Base-by-base conservation (phyloP, 495 filamentous ascomycete genomes). In the Hypomontagnella monticulosa region DNA sequence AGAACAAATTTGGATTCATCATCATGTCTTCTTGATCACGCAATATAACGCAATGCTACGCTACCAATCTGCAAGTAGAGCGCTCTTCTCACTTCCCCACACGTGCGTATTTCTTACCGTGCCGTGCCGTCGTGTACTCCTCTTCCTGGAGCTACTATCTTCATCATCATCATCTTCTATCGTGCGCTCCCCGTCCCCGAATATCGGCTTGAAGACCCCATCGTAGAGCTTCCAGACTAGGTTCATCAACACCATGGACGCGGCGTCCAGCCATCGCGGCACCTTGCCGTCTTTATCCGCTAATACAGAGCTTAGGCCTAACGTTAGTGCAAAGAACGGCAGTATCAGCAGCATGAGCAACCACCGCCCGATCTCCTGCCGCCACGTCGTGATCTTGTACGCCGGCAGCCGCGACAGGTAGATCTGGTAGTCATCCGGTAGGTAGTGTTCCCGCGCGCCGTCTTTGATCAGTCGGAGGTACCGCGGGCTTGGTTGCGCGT, bases 131-230 rank as follows among this genome's bases (percentile, higher is more conserved):
- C 57, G 55, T 56, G 0, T 60, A 33, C 19, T 20, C 30, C 37
- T 36, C 34, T 16, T 19, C 46, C 16, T 19, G 18, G 9, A 11
- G 10, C 36, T 14, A 19, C 12, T 19, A 23, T 30, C 43, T 11
- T 20, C 36, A 6, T 53, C 70, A 0, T 61, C 56, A 14, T 70
- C 68, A 18, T 70, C 74, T 16, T 75, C 75, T 51, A 77, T 66
- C 10, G 92, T 95, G 75, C 90, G 83, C 85, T 97, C 95, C 12
- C 95, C 95, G 72, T 97, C 90, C 27, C 94, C 93, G 79, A 96
- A 97, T 0, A 90, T 10, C 19, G 55, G 67, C 66, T 84, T 85
- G 51, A 91, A 91, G 19, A 88, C 68, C 1, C 9, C 37, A 79
- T 97, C 94, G 80, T 99, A 96, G 53, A 75, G 84, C 61, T 56